Conservation (phyloP, 805 yeast genomes). For the Clavispora vitiphila region DNA sequence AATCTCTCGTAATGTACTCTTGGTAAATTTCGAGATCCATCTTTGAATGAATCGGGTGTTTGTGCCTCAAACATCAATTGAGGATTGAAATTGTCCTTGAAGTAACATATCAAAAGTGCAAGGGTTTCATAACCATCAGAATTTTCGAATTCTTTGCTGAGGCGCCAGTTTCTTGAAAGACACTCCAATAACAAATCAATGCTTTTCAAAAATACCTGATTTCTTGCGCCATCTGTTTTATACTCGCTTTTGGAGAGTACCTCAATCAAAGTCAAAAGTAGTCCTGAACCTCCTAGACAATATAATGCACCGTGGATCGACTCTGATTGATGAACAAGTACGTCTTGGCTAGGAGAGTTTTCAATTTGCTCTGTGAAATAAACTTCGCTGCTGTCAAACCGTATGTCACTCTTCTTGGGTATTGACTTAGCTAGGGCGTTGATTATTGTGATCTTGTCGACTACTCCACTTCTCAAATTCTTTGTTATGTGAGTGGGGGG, state of each 20-base stretch:
- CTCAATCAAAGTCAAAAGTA: constrained; percentile 45
- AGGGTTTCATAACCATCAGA: constrained; percentile 58
- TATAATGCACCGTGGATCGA: constrained; percentile 32
- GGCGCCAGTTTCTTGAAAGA: constrained; percentile 45
- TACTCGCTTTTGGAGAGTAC: constrained; percentile 27
- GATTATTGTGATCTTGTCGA: constrained; percentile 2
- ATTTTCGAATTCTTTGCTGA: constrained; percentile 53
- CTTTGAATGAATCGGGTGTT: background rate
- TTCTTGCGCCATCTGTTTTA: constrained; percentile 11
- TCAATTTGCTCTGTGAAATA: constrained; percentile 10
- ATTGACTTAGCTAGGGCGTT: constrained; percentile 1
- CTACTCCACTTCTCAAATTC: background rate
- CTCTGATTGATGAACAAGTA: constrained; percentile 18
- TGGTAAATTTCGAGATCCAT: background rate
- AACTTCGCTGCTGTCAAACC: constrained; percentile 10
- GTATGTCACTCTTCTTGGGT: constrained; percentile 7
- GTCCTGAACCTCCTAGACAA: constrained; percentile 48
- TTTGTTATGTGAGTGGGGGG: background rate
- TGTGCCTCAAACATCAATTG: constrained; percentile 7
- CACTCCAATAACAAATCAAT: constrained; percentile 40
- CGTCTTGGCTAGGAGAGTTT: constrained; percentile 5
- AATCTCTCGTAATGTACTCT: background rate
- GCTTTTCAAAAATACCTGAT: constrained; percentile 24
- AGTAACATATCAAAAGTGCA: constrained; percentile 47
- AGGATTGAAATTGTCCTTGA: constrained; percentile 25